phyloP scores from a whole-genome alignment of 768 basidiomycete species.

The Boletus huronensis region DNA sequence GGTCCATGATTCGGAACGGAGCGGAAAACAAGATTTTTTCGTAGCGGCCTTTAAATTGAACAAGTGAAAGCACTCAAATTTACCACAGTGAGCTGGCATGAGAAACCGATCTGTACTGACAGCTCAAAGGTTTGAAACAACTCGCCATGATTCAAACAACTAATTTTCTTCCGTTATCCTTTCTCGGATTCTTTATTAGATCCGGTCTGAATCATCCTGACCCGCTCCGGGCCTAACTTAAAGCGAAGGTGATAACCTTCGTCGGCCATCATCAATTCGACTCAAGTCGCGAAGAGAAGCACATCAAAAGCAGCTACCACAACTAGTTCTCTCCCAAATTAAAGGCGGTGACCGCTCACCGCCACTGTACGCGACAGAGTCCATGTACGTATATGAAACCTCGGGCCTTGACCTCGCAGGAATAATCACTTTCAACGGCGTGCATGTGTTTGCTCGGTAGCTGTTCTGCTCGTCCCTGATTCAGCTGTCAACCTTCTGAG shows the following conservation, averaged over 20 bases:
- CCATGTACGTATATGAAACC: background rate
- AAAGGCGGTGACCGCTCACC: background rate
- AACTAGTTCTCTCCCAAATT: background rate
- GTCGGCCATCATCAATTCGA: slow-evolving; percentile 18
- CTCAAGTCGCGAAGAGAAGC: slow-evolving; percentile 17
- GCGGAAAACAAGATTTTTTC: slow-evolving; percentile 17
- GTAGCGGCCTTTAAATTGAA: slow-evolving; percentile 9
- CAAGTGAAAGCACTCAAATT: slow-evolving; percentile 3
- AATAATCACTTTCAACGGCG: background rate
- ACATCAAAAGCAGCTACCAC: background rate
- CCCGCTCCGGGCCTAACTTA: slow-evolving; percentile 10
- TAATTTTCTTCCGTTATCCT: background rate
- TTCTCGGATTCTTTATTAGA: slow-evolving; percentile 19
- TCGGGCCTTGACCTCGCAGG: background rate
- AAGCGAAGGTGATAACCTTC: slow-evolving; percentile 27
- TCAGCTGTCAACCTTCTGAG: background rate
- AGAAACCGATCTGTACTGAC: slow-evolving; percentile 15
- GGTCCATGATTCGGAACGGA: slow-evolving; percentile 12
- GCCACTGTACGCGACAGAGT: background rate
- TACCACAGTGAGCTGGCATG: slow-evolving; percentile 13
- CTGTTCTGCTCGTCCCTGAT: background rate
- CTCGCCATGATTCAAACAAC: background rate
- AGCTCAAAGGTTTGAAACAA: slow-evolving; percentile 22
- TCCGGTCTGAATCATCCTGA: background rate
- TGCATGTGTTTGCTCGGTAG: background rate